Evolutionary conservation across 2,329 filamentous ascomycete genomes (phyloP), one percentile per base, ranked within the genome.

Genomic region (Shiraia bambusicola): DNA sequence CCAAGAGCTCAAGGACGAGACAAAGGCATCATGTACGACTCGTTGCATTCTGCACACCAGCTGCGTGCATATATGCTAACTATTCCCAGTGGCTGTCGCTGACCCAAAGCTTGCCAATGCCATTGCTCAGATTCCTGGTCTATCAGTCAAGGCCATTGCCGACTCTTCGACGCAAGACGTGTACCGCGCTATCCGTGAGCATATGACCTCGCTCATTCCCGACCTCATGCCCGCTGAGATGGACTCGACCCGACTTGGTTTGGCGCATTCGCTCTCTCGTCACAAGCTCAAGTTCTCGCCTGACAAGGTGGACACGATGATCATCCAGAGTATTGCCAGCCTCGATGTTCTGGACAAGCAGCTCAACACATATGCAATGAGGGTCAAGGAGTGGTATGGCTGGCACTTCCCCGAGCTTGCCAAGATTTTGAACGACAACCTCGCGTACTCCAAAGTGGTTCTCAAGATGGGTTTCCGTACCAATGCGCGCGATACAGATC

Each of bases 321-420:
- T 98, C 66, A 91, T 98, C 44, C 93, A 98, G 75, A 91, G 91
- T 42, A 93, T 98, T 67, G 61, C 82, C 26, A 58, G 96, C 37
- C 79, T 98, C 33, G 93, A 98, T 67, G 93, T 98, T 54, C 77
- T 98, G 49, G 93, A 98, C 77, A 98, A 98, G 79, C 93, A 98
- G 73, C 78, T 98, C 52, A 98, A 98, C 77, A 93, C 88, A 59
- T 97, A 96, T 67, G 92, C 93, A 53, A 98, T 98, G 93, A 82
- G 93, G 70, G 90, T 96, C 49, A 97, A 97, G 83, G 93, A 98
- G 73, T 98, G 93, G 93, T 98, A 98, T 69, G 93, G 93, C 63
- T 98, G 93, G 93, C 93, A 97, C 74, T 98, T 97, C 77, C 93
- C 93, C 28, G 93, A 98, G 76, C 84, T 98, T 80, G 91, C 88